phyloP scores from a whole-genome alignment of 2,329 filamentous ascomycete species.

The Zymoseptoria pseudotritici region DNA sequence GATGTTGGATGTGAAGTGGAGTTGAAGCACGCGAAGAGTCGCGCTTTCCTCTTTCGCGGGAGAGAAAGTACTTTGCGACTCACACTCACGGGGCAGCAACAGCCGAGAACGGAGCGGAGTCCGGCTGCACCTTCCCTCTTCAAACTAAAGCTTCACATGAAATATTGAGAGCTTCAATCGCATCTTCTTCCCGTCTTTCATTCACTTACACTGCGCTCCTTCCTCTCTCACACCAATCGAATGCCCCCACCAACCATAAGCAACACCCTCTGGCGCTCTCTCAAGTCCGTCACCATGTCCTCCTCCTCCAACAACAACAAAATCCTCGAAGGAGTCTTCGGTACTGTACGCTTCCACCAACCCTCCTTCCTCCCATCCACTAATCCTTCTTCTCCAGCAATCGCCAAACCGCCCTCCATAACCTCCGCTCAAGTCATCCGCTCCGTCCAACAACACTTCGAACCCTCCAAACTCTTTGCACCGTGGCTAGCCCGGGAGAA shows the following conservation, averaged over 20 bases:
- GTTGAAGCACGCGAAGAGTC: background rate
- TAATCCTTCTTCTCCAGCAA: slow-evolving; percentile 49
- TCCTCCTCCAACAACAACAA: slow-evolving; percentile 3
- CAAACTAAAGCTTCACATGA: background rate
- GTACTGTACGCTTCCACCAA: slow-evolving; percentile 34
- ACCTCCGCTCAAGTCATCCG: slow-evolving; percentile 88
- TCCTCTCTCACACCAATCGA: background rate
- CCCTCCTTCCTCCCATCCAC: slow-evolving; percentile 5
- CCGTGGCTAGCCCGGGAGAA: slow-evolving; percentile 65
- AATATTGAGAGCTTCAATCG: background rate
- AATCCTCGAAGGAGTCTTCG: slow-evolving; percentile 54
- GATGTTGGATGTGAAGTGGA: background rate
- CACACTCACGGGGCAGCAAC: background rate
- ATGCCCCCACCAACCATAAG: background rate
- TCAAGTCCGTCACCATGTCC: slow-evolving; percentile 5
- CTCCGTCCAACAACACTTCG: slow-evolving; percentile 77
- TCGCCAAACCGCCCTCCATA: slow-evolving; percentile 84
- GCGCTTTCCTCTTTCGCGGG: background rate
- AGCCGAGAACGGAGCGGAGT: background rate
- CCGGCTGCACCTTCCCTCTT: background rate
- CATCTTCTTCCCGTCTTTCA: too few species aligned
- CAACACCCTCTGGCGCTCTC: slow-evolving; percentile 16
- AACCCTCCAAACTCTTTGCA: slow-evolving; percentile 69
- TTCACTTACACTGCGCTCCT: background rate
- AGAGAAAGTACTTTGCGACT: background rate